These are phyloP conservation scores for Picochlorum sp. DNA, from an alignment of 139 green algal genomes.

Conservation along the genomic window DNA sequence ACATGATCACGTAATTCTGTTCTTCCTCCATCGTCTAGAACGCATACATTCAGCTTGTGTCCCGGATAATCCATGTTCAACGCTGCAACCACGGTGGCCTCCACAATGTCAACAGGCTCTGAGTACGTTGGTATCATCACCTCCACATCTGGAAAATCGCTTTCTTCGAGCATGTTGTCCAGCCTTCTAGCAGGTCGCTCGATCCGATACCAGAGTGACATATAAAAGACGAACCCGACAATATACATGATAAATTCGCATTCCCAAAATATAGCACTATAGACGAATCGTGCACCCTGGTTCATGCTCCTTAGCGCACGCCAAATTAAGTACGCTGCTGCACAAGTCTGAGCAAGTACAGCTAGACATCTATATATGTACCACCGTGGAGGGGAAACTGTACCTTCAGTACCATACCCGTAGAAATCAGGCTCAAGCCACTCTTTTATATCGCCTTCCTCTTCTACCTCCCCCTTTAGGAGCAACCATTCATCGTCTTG, in stretches of 20 bases:
- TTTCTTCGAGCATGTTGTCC: background rate
- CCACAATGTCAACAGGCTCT: constrained; percentile 9
- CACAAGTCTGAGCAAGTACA: background rate
- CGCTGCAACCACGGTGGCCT: constrained; percentile 11
- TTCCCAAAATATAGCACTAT: constrained; percentile 7
- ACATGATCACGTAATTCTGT: background rate
- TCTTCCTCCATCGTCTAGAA: constrained; percentile 8
- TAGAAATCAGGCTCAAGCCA: background rate
- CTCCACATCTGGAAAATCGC: background rate
- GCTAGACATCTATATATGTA: constrained; percentile 3
- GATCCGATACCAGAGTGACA: background rate
- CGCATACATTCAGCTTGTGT: constrained; percentile 5
- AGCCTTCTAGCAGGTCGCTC: constrained; percentile 1
- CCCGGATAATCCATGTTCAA: constrained; percentile 13
- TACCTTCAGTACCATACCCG: background rate
- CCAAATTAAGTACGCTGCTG: constrained; percentile 5
- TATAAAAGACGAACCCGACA: background rate
- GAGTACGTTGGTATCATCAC: constrained; percentile 9
- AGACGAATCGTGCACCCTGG: constrained; percentile 2
- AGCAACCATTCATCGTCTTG: no score
- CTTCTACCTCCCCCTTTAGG: background rate
- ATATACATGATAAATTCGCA: background rate
- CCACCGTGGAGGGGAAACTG: background rate
- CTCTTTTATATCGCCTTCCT: background rate
- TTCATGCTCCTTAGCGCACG: constrained; percentile 9